Conservation (phyloP, 1,284 basidiomycete species). For the Ceratobasidium sp. region DNA sequence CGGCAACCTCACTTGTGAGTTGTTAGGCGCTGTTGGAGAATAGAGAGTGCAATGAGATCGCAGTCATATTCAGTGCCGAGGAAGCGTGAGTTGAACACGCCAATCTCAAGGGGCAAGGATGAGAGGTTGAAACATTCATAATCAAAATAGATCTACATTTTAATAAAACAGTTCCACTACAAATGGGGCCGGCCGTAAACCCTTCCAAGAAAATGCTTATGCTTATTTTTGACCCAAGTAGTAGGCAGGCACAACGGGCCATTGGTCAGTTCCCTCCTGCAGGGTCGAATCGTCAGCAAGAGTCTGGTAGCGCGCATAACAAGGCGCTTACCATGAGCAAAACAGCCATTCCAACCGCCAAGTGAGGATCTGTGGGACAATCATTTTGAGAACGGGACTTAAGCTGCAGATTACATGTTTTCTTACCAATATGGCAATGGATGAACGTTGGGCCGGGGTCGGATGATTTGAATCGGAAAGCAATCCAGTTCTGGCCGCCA, state of each 20-base stretch:
- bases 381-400: background rate
- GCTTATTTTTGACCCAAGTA: background rate
- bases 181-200: background rate
- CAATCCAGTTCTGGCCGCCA: constrained; percentile 33
- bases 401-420: background rate
- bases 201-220: background rate
- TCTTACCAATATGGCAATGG: constrained; percentile 31
- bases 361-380: constrained; percentile 6
- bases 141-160: too few species aligned
- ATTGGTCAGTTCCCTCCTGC: constrained; percentile 13
- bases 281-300: background rate
- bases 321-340: background rate
- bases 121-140: too few species aligned
- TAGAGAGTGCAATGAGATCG: too few species aligned
- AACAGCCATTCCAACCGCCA: constrained; percentile 28
- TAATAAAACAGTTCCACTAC: too few species aligned
- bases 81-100: too few species aligned
- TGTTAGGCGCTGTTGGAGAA: too few species aligned
- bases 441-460: constrained; percentile 29
- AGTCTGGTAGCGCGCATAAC: too few species aligned
- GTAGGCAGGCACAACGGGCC: background rate
- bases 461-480: constrained; percentile 29
- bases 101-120: too few species aligned
- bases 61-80: too few species aligned
- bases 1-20: too few species aligned